These are phyloP conservation scores for Terfezia boudieri DNA, from an alignment of 495 filamentous ascomycete genomes.

Conservation along the genomic window DNA sequence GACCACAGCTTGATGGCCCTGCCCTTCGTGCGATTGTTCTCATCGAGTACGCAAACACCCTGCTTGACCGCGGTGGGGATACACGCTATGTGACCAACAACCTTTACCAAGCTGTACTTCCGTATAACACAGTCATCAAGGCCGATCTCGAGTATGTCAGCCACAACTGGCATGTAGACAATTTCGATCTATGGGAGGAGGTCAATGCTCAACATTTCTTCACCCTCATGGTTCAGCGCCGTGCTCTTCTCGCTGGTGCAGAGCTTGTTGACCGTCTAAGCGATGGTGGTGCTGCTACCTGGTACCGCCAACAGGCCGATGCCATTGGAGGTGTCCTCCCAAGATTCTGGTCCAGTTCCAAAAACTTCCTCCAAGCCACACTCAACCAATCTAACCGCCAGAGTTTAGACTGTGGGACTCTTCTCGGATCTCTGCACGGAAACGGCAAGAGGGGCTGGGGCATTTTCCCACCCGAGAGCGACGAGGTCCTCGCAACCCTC, in stretches of 20 bases:
- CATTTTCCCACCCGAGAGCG: conserved; percentile 42
- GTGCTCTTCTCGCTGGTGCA: conserved; percentile 39
- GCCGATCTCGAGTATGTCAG: conserved; percentile 49
- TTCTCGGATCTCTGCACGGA: conserved; percentile 39
- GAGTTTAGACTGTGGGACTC: conserved; percentile 39
- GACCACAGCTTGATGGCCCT: conserved; percentile 51
- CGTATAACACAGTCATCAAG: conserved; percentile 26
- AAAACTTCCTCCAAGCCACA: background rate
- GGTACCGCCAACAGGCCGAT: conserved; percentile 27
- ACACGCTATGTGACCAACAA: conserved; percentile 17
- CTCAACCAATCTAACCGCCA: conserved; percentile 19
- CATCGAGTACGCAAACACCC: conserved; percentile 18
- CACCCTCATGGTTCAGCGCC: conserved; percentile 26
- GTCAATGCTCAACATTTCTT: conserved; percentile 40
- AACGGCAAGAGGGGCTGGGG: conserved; percentile 37
- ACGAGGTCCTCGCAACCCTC: conserved; percentile 40
- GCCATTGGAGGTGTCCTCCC: conserved; percentile 37
- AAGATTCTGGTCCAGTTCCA: conserved; percentile 34
- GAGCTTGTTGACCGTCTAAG: conserved; percentile 29
- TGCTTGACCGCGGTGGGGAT: conserved; percentile 1
- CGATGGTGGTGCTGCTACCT: conserved; percentile 22
- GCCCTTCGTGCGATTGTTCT: conserved; percentile 43
- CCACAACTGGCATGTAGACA: conserved; percentile 37
- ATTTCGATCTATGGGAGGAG: conserved; percentile 56
- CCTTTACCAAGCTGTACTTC: conserved; percentile 16